These are phyloP conservation scores for Exophiala xenobiotica DNA, from an alignment of 2,329 filamentous ascomycete genomes.

Conservation along the genomic window DNA sequence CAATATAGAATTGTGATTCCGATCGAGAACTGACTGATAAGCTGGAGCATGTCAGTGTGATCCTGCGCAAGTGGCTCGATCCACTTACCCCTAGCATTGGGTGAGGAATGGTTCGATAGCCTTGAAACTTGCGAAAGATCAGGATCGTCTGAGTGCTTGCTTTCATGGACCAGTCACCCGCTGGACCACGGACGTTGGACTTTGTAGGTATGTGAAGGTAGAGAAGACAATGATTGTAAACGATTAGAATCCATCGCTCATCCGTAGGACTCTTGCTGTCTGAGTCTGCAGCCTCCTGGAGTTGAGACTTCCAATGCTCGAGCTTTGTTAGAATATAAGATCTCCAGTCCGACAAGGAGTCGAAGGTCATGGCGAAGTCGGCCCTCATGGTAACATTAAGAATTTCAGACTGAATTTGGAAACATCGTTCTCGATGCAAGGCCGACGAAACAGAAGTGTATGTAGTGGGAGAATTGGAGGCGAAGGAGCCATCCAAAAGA, in stretches of 20 bases:
- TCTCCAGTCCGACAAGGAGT: constrained; percentile 8
- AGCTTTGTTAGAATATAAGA: constrained; percentile 7
- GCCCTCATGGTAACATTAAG: constrained; percentile 9
- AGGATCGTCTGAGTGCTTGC: constrained; percentile 7
- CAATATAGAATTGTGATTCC: constrained; percentile 9
- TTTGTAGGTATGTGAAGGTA: constrained; percentile 7
- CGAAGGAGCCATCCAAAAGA: constrained; percentile 2
- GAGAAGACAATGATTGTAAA: constrained; percentile 9
- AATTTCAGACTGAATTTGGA: constrained; percentile 9
- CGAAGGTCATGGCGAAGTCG: constrained; percentile 10
- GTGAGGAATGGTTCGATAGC: constrained; percentile 7
- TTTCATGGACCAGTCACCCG: constrained; percentile 6
- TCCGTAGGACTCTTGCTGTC: constrained; percentile 1
- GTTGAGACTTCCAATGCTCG: constrained; percentile 5
- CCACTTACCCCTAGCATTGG: constrained; percentile 5
- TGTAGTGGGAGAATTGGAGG: neutral
- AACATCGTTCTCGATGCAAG: constrained; percentile 8
- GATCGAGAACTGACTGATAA: constrained; percentile 14
- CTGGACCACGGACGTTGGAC: constrained; percentile 5
- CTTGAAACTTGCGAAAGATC: constrained; percentile 10
- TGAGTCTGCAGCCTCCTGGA: neutral
- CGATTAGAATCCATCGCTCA: constrained; percentile 13
- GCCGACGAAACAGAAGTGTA: constrained; percentile 4
- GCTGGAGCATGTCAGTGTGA: neutral
- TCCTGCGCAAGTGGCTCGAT: neutral